phyloP scores from a whole-genome alignment of 192 early-diverging fungal genomes.

The Haplosporangium gracile region DNA sequence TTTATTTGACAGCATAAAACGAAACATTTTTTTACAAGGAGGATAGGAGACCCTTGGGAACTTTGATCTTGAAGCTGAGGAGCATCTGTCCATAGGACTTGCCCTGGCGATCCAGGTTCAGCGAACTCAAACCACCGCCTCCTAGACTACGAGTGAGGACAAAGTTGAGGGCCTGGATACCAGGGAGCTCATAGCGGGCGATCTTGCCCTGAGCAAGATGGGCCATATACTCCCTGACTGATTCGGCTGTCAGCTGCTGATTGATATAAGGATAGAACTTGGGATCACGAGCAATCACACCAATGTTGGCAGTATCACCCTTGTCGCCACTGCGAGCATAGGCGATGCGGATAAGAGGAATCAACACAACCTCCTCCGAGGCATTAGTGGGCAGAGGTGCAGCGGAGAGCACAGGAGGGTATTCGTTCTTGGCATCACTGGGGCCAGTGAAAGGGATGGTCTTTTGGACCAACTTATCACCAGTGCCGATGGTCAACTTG shows the following conservation, averaged over 20 bases:
- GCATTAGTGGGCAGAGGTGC: slow-evolving; percentile 23
- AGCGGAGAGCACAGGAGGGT: slow-evolving; percentile 28
- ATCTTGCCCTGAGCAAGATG: slow-evolving; percentile 73
- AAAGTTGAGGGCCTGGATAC: slow-evolving; percentile 71
- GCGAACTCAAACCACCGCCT: slow-evolving; percentile 71
- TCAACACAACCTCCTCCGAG: slow-evolving; percentile 50
- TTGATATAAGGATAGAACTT: slow-evolving; percentile 68
- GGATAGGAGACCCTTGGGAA: slow-evolving; percentile 59
- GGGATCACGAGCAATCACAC: slow-evolving; percentile 70
- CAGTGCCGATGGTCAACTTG: slow-evolving; percentile 53
- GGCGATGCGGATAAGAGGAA: slow-evolving; percentile 68
- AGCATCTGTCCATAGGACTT: slow-evolving; percentile 78
- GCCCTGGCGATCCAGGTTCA: slow-evolving; percentile 74
- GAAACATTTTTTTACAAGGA: slow-evolving; percentile 31
- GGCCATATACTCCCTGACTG: slow-evolving; percentile 65
- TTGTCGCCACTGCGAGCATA: slow-evolving; percentile 77
- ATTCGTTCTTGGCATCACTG: slow-evolving; percentile 47
- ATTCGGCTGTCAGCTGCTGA: slow-evolving; percentile 65
- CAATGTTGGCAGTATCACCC: slow-evolving; percentile 72
- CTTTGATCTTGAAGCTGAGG: slow-evolving; percentile 64
- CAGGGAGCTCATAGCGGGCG: slow-evolving; percentile 71
- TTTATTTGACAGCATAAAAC: neutral
- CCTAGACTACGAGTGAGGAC: slow-evolving; percentile 72
- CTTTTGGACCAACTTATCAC: slow-evolving; percentile 25
- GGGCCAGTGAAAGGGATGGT: slow-evolving; percentile 40